Percentiles rank a stretch among this genome's conserved stretches.
phyloP scores from a whole-genome alignment of 148 eudicot species.

The Rhododendron simsii region DNA sequence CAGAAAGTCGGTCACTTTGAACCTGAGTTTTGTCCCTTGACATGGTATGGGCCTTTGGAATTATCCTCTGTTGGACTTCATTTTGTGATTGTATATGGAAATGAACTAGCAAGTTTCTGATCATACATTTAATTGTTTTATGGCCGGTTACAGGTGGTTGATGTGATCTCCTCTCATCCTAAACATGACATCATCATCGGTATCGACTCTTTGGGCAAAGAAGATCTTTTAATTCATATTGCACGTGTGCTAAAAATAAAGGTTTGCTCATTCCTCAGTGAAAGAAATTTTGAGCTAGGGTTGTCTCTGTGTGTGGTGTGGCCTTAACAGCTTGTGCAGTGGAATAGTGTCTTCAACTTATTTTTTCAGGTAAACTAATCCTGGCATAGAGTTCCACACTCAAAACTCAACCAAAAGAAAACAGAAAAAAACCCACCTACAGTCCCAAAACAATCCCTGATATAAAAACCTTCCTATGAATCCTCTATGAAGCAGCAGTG shows the following conservation, averaged over 20 bases:
- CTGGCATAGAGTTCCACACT: too few relatives aligned
- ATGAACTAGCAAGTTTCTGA: conserved; percentile 8
- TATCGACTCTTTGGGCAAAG: conserved; percentile 68
- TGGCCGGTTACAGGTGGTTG: conserved; percentile 46
- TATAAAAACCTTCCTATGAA: neutral
- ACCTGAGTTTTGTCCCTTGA: neutral
- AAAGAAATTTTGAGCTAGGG: neutral
- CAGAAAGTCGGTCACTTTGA: neutral
- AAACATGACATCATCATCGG: conserved; percentile 62
- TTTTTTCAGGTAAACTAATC: too few relatives aligned
- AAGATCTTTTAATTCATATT: conserved; percentile 65
- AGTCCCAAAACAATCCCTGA: neutral
- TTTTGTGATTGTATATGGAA: neutral
- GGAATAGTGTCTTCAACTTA: neutral
- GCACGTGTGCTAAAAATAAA: conserved; percentile 48
- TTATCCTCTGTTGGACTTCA: neutral
- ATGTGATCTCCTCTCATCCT: conserved; percentile 60
- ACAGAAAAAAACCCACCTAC: neutral
- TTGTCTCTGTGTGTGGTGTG: neutral
- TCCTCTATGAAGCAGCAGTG: neutral
- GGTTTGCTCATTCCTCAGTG: conserved; percentile 27
- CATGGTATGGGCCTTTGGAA: neutral
- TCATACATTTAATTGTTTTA: neutral
- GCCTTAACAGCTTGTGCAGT: neutral
- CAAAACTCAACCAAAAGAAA: neutral